phyloP scores from a whole-genome alignment of 192 early-diverging fungal genomes.

The Radiomyces spectabilis region DNA sequence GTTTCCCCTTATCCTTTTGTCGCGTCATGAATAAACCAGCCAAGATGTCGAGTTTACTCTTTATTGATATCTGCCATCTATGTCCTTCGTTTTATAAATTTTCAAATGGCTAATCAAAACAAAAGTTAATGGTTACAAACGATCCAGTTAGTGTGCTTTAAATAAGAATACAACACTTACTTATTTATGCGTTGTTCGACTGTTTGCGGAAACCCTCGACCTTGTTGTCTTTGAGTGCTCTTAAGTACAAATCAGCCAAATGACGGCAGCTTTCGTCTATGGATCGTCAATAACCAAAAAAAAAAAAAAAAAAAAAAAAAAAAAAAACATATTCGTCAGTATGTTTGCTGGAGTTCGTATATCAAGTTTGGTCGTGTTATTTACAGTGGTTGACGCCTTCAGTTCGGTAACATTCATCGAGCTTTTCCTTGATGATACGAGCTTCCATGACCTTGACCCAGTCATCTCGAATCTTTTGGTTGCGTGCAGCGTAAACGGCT shows the following conservation, averaged over 20 bases:
- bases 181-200: slow-evolving; percentile 4
- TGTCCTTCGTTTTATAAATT: too few species aligned
- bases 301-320: background rate
- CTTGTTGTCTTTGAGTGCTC: slow-evolving; percentile 44
- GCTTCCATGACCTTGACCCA: slow-evolving; percentile 91
- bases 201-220: slow-evolving; percentile 47
- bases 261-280: slow-evolving; percentile 79
- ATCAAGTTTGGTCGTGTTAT: too few species aligned
- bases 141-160: background rate
- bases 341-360: too few species aligned
- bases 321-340: background rate
- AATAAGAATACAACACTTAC: background rate
- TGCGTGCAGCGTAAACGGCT: slow-evolving; percentile 62
- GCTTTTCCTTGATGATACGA: slow-evolving; percentile 73
- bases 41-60: too few species aligned
- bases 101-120: too few species aligned
- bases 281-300: background rate
- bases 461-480: slow-evolving; percentile 76
- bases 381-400: slow-evolving; percentile 88
- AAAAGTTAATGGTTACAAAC: too few species aligned
- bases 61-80: too few species aligned
- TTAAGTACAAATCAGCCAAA: slow-evolving; percentile 76
- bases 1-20: too few species aligned
- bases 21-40: too few species aligned
- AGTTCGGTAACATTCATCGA: slow-evolving; percentile 84